These are phyloP conservation scores for Sphagnum fallax DNA, from an alignment of 228 moss, liverwort and hornwort genomes.

Conservation along the genomic window DNA sequence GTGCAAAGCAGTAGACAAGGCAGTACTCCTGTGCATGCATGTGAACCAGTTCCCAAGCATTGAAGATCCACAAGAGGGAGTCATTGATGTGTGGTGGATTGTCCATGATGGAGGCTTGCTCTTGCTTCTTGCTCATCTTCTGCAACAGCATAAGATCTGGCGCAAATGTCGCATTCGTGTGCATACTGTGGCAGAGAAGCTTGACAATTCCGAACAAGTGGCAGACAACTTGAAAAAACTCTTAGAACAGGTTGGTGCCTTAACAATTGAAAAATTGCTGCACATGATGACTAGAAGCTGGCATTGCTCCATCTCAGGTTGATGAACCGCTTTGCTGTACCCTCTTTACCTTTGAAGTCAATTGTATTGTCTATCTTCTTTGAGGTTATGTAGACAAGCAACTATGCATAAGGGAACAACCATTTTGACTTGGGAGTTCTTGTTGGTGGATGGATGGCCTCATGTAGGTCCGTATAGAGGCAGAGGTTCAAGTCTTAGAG, in stretches of 20 bases:
- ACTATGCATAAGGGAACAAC: too few species aligned
- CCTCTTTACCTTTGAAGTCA: too few species aligned
- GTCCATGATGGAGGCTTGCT: constrained; percentile 93
- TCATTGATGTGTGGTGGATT: constrained; percentile 97
- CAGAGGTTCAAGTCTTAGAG: constrained; percentile 79
- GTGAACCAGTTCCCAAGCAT: constrained; percentile 61
- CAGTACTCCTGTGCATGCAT: constrained; percentile 82
- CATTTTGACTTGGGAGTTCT: too few species aligned
- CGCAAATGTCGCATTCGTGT: constrained; percentile 87
- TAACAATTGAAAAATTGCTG: background rate
- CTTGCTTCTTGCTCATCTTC: constrained; percentile 79
- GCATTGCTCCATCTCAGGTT: background rate
- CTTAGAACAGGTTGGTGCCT: constrained; percentile 28
- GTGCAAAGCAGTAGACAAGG: constrained; percentile 82
- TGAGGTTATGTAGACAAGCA: too few species aligned
- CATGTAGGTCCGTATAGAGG: constrained; percentile 72
- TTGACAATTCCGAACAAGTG: constrained; percentile 62
- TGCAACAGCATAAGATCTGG: constrained; percentile 85
- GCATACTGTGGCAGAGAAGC: constrained; percentile 67
- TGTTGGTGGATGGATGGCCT: too few species aligned
- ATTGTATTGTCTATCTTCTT: too few species aligned
- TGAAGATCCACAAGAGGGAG: constrained; percentile 69
- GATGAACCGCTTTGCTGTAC: too few species aligned
- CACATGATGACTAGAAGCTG: background rate
- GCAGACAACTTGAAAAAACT: constrained; percentile 51